Evolutionary conservation across 2,329 filamentous ascomycete species (phyloP), one percentile per base, ranked within the genome.

Genomic region (Grosmannia huntii): DNA sequence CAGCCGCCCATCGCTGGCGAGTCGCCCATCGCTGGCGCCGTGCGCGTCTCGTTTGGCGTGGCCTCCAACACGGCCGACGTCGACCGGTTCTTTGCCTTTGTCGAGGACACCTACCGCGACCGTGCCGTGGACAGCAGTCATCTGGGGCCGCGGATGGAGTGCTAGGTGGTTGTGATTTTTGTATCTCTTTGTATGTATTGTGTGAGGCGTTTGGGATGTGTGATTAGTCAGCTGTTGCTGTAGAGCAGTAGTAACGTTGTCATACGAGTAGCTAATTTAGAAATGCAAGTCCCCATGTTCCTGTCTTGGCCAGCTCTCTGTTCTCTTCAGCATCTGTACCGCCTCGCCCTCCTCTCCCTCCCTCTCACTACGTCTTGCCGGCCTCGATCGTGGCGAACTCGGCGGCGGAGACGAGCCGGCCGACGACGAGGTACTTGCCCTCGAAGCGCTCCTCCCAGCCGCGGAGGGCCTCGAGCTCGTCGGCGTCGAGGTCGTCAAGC

Each of bases 341-440:
- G n/a, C 28, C 16, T 19, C 19, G 12, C 5, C 31, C 4, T 53
- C 36, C 48, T 5, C 5, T 2, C 21, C 14, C 53, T n/a, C n/a
- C n/a, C n/a, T n/a, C n/a, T n/a, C n/a, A n/a, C 23, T 41, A 36
- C 16, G 31, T 23, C 36, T 44, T 36, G 16, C 23, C 33, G n/a
- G 14, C 21, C 38, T 53, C 28, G 36, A 49, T 54, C 44, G 59
- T 59, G 14, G 57, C 64, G 61, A 71, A 68, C 25, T 80, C 74
- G 3, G 66, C 72, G 27, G 71, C 74, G 1, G 79, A 72, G 27
- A 96, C 87, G 67, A 99, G 72, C 73, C 83, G 87, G 23, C 94
- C 94, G 16, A 99, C 90, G n/a, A 97, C 83, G 27, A 96, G 75
- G 72, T 99, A 99, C 79, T 99, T 97, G 72, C 92, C 88, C 61